phyloP scores from a whole-genome alignment of 2,329 filamentous ascomycete species.

The Aspergillus sp. region DNA sequence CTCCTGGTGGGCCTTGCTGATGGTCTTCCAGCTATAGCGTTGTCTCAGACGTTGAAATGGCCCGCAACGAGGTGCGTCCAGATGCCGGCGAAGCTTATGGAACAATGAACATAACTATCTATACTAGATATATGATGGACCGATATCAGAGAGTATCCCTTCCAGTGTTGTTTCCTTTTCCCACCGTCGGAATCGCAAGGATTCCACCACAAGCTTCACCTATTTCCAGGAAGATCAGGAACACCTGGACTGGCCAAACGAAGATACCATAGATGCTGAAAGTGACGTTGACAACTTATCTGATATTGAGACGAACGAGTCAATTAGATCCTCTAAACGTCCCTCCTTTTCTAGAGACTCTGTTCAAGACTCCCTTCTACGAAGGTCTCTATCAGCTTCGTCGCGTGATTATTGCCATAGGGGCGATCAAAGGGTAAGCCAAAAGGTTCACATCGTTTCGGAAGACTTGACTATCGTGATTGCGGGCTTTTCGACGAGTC shows the following conservation, averaged over 20 bases:
- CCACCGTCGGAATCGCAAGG: constrained; percentile 76
- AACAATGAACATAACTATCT: constrained; percentile 9
- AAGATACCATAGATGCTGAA: constrained; percentile 48
- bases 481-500: constrained; percentile 83
- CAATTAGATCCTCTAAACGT: constrained; percentile 34
- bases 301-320: constrained; percentile 41
- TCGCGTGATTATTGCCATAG: constrained; percentile 67
- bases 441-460: constrained; percentile 90
- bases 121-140: constrained; percentile 76
- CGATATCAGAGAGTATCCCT: constrained; percentile 92
- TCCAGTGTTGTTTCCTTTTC: constrained; percentile 90
- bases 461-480: constrained; percentile 94
- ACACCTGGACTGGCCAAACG: constrained; percentile 52
- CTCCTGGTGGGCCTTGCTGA: constrained; percentile 21
- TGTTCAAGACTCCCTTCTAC: constrained; percentile 63
- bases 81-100: not conserved
- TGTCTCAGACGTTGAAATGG: constrained; percentile 97
- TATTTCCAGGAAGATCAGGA: constrained; percentile 79
- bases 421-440: constrained; percentile 67
- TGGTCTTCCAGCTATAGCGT: constrained; percentile 62
- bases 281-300: constrained; percentile 48
- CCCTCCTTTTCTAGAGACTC: constrained; percentile 47
- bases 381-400: constrained; percentile 65
- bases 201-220: constrained; percentile 85
- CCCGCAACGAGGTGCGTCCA: constrained; percentile 77